These are phyloP conservation scores for Miscanthus lutarioriparius DNA, from an alignment of 176 grass and related monocot genomes.

Conservation along the genomic window DNA sequence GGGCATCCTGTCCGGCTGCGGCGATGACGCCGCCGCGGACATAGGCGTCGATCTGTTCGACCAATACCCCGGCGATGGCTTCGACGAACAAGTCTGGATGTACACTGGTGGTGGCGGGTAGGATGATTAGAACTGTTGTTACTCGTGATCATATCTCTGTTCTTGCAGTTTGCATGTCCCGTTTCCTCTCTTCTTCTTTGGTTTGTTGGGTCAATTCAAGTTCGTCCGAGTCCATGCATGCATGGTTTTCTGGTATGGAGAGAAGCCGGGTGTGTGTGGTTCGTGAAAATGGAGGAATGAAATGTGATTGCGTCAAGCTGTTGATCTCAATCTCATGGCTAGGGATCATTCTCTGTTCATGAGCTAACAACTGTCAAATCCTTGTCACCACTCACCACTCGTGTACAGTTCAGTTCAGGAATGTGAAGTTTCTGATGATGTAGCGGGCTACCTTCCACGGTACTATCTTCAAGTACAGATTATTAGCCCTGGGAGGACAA, in stretches of 20 bases:
- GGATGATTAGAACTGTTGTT: slow-evolving; percentile 9
- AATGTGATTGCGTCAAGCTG: background rate
- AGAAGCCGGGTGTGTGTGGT: background rate
- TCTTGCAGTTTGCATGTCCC: background rate
- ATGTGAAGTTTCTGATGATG: background rate
- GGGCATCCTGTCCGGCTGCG: slow-evolving; percentile 40
- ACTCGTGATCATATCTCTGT: slow-evolving; percentile 16
- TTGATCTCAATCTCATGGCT: background rate
- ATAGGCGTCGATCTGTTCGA: slow-evolving; percentile 41
- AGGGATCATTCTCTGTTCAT: too few relatives aligned
- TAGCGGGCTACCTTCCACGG: background rate
- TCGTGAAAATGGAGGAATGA: background rate
- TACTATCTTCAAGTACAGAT: background rate
- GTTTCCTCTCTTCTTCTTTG: background rate
- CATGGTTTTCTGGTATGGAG: background rate
- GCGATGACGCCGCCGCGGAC: slow-evolving; percentile 18
- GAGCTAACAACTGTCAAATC: background rate
- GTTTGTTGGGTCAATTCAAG: slow-evolving; percentile 10
- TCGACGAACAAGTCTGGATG: slow-evolving; percentile 57
- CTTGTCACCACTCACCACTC: background rate
- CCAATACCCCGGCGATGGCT: slow-evolving; percentile 41
- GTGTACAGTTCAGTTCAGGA: background rate
- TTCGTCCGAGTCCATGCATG: slow-evolving; percentile 34
- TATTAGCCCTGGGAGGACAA: background rate
- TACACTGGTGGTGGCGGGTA: background rate